Conservation (phyloP, 441 rosid genomes). For the Gossypium trilobum region DNA sequence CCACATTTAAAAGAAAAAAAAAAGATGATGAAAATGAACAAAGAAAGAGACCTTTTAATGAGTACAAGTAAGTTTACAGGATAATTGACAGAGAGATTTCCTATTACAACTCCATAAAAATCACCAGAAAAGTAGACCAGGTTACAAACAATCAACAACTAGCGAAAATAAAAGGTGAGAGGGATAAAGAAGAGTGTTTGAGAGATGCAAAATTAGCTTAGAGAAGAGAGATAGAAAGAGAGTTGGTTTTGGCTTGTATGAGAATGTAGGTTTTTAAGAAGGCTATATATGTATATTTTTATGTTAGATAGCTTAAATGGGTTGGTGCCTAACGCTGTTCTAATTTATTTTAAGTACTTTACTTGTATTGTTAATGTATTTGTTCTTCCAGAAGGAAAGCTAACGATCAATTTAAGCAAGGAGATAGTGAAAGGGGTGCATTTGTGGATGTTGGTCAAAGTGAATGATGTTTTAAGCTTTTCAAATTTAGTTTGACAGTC, state of each 20-base stretch:
- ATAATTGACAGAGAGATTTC: slow-evolving; percentile 13
- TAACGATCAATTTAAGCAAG: slow-evolving; percentile 11
- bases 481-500: background rate
- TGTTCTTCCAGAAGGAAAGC: slow-evolving; percentile 15
- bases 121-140: background rate
- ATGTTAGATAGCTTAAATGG: slow-evolving; percentile 17
- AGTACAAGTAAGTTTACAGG: background rate
- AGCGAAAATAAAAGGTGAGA: slow-evolving; percentile 13
- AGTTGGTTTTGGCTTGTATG: slow-evolving; percentile 28
- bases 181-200: background rate
- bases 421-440: slow-evolving; percentile 10
- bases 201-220: slow-evolving; percentile 2
- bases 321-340: slow-evolving; percentile 42
- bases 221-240: background rate
- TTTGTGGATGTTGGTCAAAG: slow-evolving; percentile 1
- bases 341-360: slow-evolving; percentile 5
- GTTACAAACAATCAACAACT: background rate
- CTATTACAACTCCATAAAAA: slow-evolving; percentile 25
- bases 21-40: background rate
- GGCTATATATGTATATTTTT: slow-evolving; percentile 12
- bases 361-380: slow-evolving; percentile 7
- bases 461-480: slow-evolving; percentile 3
- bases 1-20: background rate
- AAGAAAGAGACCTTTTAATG: background rate
- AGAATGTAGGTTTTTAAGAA: slow-evolving; percentile 23